Evolutionary conservation across 2,329 filamentous ascomycete species (phyloP).

Genomic region (Botrytis paeoniae): DNA sequence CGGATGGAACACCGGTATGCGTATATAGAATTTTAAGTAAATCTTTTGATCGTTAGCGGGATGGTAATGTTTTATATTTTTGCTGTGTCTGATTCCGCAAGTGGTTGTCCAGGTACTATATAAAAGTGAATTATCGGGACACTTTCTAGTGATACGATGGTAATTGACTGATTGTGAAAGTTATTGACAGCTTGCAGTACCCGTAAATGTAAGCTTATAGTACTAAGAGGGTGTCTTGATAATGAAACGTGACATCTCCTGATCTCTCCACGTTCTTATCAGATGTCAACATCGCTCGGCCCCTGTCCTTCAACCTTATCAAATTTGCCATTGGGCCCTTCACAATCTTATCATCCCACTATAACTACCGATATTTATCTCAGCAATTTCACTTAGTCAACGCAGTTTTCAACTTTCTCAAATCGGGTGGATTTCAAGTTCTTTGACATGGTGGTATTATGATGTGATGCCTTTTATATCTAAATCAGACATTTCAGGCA

Average conservation of each 20-base stretch:
- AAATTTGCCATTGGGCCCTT: neutral
- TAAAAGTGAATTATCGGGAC: neutral
- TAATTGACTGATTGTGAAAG: neutral
- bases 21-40: neutral
- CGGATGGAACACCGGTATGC: neutral
- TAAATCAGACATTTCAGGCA: neutral
- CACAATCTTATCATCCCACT: conserved; percentile 5
- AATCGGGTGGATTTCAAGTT: neutral
- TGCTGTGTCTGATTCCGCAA: neutral
- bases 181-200: neutral
- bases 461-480: neutral
- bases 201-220: neutral
- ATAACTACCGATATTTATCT: neutral
- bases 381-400: neutral
- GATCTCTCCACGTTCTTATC: conserved; percentile 4
- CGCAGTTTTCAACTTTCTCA: neutral
- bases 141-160: neutral
- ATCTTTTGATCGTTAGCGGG: neutral
- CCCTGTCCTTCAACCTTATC: neutral
- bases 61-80: neutral
- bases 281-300: neutral
- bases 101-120: neutral
- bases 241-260: conserved; percentile 2
- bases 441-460: neutral
- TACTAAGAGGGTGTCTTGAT: neutral